A percentile compares a stretch with the other conserved stretches of the same genome.
These are phyloP conservation scores for Protostelium mycophagum DNA, from an alignment of 78 protist species.

Conservation along the genomic window DNA sequence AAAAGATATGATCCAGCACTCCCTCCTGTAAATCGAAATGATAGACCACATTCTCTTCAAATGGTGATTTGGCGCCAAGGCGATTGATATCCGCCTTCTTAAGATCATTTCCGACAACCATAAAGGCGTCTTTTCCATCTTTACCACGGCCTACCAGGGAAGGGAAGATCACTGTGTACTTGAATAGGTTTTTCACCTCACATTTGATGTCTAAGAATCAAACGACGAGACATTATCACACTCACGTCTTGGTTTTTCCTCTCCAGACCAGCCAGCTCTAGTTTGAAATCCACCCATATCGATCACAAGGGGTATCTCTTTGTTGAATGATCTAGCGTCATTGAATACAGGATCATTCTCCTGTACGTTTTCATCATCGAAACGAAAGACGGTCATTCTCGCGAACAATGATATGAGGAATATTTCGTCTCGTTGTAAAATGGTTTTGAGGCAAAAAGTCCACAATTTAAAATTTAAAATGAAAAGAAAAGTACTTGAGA, in stretches of 20 bases:
- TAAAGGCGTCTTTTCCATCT: constrained; percentile 7
- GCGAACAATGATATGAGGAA: too few relatives aligned
- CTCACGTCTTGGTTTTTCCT: background rate
- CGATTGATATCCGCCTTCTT: constrained; percentile 36
- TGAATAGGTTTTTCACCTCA: background rate
- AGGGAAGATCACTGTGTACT: constrained; percentile 29
- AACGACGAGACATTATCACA: background rate
- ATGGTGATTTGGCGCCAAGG: constrained; percentile 33
- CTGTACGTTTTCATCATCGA: background rate
- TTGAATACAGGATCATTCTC: background rate
- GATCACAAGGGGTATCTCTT: background rate
- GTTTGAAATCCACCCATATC: background rate
- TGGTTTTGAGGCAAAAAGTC: too few relatives aligned
- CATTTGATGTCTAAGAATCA: background rate
- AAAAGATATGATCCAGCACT: constrained; percentile 41
- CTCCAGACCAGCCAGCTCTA: background rate
- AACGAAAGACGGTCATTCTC: background rate
- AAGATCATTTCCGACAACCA: constrained; percentile 50
- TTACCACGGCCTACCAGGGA: constrained; percentile 47
- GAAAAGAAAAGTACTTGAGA: too few relatives aligned
- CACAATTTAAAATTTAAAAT: too few relatives aligned
- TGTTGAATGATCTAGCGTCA: background rate
- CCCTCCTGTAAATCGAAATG: constrained; percentile 29
- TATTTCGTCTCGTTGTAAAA: too few relatives aligned
- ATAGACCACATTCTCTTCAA: constrained; percentile 41